phyloP scores from a whole-genome alignment of 768 basidiomycete genomes.

The Roridomyces roridus region DNA sequence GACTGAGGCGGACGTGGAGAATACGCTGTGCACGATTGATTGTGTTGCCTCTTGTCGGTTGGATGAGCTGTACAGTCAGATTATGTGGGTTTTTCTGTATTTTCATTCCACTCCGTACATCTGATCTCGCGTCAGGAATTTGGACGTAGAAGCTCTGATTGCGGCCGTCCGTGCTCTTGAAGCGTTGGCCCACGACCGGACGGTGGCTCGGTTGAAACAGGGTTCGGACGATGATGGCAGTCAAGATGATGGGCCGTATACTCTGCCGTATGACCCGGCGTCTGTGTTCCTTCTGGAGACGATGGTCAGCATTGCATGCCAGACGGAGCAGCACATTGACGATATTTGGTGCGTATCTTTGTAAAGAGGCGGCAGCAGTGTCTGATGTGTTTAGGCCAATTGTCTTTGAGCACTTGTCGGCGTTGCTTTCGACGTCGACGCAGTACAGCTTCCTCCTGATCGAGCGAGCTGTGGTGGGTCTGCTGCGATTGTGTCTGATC shows the following conservation, averaged over 20 bases:
- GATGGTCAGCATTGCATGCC: slow-evolving; percentile 88
- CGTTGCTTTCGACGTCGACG: slow-evolving; percentile 74
- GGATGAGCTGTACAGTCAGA: slow-evolving; percentile 93
- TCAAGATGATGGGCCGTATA: slow-evolving; percentile 50
- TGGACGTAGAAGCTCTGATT: slow-evolving; percentile 79
- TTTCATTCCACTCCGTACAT: too few species aligned
- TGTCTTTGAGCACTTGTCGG: slow-evolving; percentile 91
- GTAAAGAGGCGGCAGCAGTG: too few species aligned
- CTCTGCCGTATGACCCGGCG: slow-evolving; percentile 92
- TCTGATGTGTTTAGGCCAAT: slow-evolving; percentile 70
- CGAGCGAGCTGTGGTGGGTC: slow-evolving; percentile 90
- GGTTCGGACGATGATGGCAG: slow-evolving; percentile 64
- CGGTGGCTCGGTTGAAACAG: slow-evolving; percentile 77
- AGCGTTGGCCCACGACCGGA: slow-evolving; percentile 88
- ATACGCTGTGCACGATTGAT: slow-evolving; percentile 92
- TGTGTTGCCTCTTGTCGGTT: slow-evolving; percentile 93
- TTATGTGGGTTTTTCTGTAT: slow-evolving; percentile 68
- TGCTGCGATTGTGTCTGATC: slow-evolving; percentile 84
- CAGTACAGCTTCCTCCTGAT: slow-evolving; percentile 92
- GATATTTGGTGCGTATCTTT: slow-evolving; percentile 87
- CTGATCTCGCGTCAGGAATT: too few species aligned
- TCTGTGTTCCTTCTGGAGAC: slow-evolving; percentile 94
- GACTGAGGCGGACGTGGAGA: slow-evolving; percentile 92
- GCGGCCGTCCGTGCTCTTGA: slow-evolving; percentile 88
- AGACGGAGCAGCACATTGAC: slow-evolving; percentile 78